Percentiles rank a stretch among this genome's conserved stretches.
Evolutionary conservation across 2,329 filamentous ascomycete species (phyloP).

Genomic region (Verticillium alfalfae): DNA sequence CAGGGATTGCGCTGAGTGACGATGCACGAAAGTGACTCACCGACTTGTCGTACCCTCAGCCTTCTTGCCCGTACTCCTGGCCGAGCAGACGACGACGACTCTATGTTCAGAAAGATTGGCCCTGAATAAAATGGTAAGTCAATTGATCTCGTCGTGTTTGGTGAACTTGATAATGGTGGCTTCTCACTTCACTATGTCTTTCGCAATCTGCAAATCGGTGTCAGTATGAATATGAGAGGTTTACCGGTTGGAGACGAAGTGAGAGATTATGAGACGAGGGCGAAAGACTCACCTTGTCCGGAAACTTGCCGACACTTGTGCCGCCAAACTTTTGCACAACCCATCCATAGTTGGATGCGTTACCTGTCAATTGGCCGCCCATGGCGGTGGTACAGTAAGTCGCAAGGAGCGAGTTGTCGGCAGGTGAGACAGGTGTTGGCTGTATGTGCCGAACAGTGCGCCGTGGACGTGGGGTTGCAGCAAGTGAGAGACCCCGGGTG

Average conservation of each 20-base stretch:
- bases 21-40: conserved; percentile 45
- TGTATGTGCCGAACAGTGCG: not conserved
- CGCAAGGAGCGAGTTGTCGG: not conserved
- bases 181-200: conserved; percentile 60
- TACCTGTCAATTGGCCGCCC: conserved; percentile 15
- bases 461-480: not conserved
- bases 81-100: conserved; percentile 92
- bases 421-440: not conserved
- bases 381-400: conserved; percentile 4
- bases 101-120: conserved; percentile 61
- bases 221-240: not conserved
- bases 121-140: conserved; percentile 28
- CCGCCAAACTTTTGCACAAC: conserved; percentile 94
- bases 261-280: not conserved
- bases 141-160: conserved; percentile 4
- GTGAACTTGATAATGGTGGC: not conserved
- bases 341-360: conserved; percentile 53
- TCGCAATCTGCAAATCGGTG: conserved; percentile 42
- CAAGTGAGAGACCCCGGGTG: not conserved
- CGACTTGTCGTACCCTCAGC: conserved; percentile 91
- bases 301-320: conserved; percentile 92
- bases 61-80: conserved; percentile 90
- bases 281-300: conserved; percentile 50
- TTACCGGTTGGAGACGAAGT: not conserved
- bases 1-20: not conserved